Conservation (phyloP, 345 rosid species). For the Brassica incana region DNA sequence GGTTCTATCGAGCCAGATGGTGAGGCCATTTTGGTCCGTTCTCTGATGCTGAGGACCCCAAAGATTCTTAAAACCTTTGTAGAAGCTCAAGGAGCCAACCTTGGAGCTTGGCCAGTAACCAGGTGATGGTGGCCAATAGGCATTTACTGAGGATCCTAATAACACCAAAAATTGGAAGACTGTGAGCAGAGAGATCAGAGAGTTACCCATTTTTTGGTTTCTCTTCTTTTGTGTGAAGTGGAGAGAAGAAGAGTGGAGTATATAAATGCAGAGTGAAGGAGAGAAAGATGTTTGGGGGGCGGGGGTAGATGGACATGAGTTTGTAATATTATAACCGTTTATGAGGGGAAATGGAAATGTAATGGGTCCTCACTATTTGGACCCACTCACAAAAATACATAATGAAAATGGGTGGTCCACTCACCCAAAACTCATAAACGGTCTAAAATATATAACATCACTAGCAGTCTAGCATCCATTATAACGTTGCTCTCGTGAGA, state of each 20-base stretch:
- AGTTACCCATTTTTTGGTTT: conserved; percentile 29
- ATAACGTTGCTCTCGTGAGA: conserved; percentile 24
- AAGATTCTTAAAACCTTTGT: conserved; percentile 72
- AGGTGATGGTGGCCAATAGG: conserved; percentile 81
- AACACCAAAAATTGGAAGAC: conserved; percentile 42
- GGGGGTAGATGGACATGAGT: conserved; percentile 34
- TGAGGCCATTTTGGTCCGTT: conserved; percentile 58
- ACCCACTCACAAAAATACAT: conserved; percentile 39
- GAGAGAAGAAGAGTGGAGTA: conserved; percentile 38
- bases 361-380: conserved; percentile 9
- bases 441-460: conserved; percentile 29
- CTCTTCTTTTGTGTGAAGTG: conserved; percentile 23
- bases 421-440: conserved; percentile 37
- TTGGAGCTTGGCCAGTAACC: conserved; percentile 92
- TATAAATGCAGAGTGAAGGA: conserved; percentile 41
- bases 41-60: conserved; percentile 93
- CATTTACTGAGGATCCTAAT: conserved; percentile 44
- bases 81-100: conserved; percentile 65
- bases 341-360: conserved; percentile 32
- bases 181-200: conserved; percentile 31
- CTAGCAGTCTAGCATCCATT: background rate
- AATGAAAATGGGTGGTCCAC: conserved; percentile 38
- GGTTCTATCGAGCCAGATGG: conserved; percentile 87
- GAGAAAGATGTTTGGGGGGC: conserved; percentile 7
- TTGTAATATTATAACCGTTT: conserved; percentile 35